A percentile compares a stretch with the other conserved stretches of the same genome.
These are phyloP conservation scores for Leishmania martiniquensis DNA, from an alignment of 208 protist species.

Conservation along the genomic window DNA sequence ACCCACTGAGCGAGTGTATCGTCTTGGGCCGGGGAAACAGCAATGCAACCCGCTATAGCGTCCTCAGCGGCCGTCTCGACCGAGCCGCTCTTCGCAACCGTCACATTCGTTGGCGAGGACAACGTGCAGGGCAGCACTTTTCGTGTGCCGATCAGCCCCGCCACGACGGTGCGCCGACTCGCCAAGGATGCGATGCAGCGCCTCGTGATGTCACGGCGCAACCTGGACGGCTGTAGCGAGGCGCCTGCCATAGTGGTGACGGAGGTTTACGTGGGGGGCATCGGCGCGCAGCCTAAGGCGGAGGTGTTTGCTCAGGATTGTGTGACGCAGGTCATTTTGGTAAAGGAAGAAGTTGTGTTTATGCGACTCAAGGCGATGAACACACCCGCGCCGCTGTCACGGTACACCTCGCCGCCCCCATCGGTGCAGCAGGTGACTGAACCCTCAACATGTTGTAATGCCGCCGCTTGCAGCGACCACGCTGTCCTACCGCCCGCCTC, in stretches of 20 bases:
- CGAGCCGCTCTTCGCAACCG: conserved; percentile 80
- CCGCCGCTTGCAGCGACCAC: neutral
- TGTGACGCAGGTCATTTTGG: conserved; percentile 59
- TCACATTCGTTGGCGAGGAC: conserved; percentile 61
- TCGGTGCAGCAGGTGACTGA: neutral
- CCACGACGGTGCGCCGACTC: conserved; percentile 75
- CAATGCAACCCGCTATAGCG: conserved; percentile 2
- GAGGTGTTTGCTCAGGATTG: conserved; percentile 83
- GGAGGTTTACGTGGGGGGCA: conserved; percentile 73
- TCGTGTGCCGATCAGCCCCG: conserved; percentile 70
- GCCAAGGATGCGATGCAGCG: conserved; percentile 87
- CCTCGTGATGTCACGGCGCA: conserved; percentile 53
- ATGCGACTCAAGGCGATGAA: conserved; percentile 47
- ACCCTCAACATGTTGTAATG: neutral
- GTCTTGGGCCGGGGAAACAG: neutral
- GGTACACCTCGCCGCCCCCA: conserved; percentile 8
- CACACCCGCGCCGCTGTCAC: conserved; percentile 14
- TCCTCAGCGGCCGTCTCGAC: neutral
- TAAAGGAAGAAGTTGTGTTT: conserved; percentile 77
- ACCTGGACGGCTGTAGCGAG: conserved; percentile 11
- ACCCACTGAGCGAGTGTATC: neutral
- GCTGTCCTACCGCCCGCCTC: neutral
- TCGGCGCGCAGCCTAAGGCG: conserved; percentile 43
- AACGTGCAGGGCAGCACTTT: conserved; percentile 45
- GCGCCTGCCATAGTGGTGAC: conserved; percentile 51